These are phyloP conservation scores for Yarrowia porcina DNA, from an alignment of 805 yeast species.

Conservation along the genomic window DNA sequence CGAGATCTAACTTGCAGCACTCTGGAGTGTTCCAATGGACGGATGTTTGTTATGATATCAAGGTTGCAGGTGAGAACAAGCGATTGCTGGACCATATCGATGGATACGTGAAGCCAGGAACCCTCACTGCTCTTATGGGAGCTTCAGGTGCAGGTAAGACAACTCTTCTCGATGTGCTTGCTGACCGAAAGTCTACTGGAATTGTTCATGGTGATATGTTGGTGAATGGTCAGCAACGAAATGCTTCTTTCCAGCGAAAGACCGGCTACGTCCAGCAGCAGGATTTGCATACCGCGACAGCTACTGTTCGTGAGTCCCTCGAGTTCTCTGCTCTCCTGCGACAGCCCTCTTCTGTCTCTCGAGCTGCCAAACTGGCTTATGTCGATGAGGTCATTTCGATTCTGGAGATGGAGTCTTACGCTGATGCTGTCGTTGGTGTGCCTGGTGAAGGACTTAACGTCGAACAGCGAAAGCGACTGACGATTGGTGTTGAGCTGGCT, in stretches of 20 bases:
- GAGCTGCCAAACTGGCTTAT: conserved; percentile 57
- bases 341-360: conserved; percentile 54
- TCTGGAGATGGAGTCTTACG: conserved; percentile 60
- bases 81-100: conserved; percentile 62
- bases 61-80: conserved; percentile 58
- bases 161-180: conserved; percentile 65
- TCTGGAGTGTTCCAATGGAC: conserved; percentile 63
- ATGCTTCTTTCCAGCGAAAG: conserved; percentile 58
- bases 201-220: conserved; percentile 64
- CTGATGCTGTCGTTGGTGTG: conserved; percentile 72
- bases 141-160: conserved; percentile 83
- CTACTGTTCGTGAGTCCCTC: conserved; percentile 72
- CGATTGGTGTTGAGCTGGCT: conserved; percentile 65
- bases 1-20: neutral
- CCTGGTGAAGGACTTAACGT: conserved; percentile 68
- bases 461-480: conserved; percentile 59
- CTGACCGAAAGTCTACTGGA: conserved; percentile 68
- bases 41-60: conserved; percentile 66
- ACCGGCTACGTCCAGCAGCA: conserved; percentile 79
- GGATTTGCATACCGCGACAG: conserved; percentile 62
- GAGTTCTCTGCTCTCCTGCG: conserved; percentile 64
- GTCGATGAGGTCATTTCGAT: conserved; percentile 63
- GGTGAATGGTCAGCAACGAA: conserved; percentile 61
- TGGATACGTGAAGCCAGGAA: conserved; percentile 83
- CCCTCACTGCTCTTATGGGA: conserved; percentile 75